Conservation (phyloP, 164 flowering plant genomes). For the Chloranthus sessilifolius region DNA sequence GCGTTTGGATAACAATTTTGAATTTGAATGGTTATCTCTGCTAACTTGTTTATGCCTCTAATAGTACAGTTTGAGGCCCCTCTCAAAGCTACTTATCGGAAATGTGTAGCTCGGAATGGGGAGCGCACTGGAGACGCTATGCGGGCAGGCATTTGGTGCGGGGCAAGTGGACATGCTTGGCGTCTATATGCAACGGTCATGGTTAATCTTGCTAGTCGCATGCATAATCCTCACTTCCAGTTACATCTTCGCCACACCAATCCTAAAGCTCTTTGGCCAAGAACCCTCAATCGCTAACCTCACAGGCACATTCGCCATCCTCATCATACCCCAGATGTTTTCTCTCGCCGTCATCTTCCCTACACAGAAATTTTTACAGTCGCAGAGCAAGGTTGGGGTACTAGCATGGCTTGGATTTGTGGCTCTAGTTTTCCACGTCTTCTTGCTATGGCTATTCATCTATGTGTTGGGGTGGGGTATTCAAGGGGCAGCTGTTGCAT, state of each 20-base stretch:
- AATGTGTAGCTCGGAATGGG: slow-evolving; percentile 73
- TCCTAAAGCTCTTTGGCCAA: slow-evolving; percentile 62
- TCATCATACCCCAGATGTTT: slow-evolving; percentile 74
- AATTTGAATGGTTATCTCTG: too few relatives aligned
- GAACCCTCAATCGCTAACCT: slow-evolving; percentile 43
- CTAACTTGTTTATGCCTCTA: too few relatives aligned
- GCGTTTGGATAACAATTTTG: too few relatives aligned
- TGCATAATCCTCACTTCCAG: slow-evolving; percentile 46
- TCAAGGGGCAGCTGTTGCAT: slow-evolving; percentile 64
- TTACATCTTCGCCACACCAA: slow-evolving; percentile 49
- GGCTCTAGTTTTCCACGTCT: slow-evolving; percentile 40
- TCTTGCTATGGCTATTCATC: slow-evolving; percentile 40
- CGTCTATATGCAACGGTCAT: slow-evolving; percentile 69
- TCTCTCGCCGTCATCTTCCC: slow-evolving; percentile 73
- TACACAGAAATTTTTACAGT: slow-evolving; percentile 70
- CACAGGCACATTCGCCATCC: slow-evolving; percentile 59
- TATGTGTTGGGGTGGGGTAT: slow-evolving; percentile 49
- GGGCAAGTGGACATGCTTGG: slow-evolving; percentile 68
- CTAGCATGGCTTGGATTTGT: slow-evolving; percentile 53
- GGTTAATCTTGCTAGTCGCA: slow-evolving; percentile 46
- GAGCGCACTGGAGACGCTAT: slow-evolving; percentile 77
- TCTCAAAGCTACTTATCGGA: too few relatives aligned
- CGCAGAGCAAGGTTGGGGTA: slow-evolving; percentile 57
- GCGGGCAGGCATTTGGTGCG: slow-evolving; percentile 86
- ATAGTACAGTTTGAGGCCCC: too few relatives aligned